Evolutionary conservation across 257 asterid genomes (phyloP), one percentile per base, ranked within the genome.

Genomic region (Voacanga thouarsii): DNA sequence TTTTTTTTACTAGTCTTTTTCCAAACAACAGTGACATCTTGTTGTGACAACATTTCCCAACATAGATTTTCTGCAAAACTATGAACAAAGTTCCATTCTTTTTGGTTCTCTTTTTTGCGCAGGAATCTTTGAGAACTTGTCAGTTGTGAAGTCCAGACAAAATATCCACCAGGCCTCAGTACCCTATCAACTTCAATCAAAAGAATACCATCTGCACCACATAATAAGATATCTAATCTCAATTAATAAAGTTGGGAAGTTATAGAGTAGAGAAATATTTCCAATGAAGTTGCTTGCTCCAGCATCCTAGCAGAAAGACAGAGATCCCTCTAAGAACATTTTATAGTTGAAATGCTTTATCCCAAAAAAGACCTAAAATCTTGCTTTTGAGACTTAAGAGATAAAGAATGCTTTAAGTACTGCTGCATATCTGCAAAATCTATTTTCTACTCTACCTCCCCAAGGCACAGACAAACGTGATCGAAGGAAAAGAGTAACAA

Each of bases 101-200:
- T 92, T 79, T 88, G 81, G 85, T 84, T 94, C 75, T 77, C 94
- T 83, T 92, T 96, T 75, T 92, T 90, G 81, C 89, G 97, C 61
- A 89, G 85, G 68, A 85, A 86, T 24, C 87, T 92, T 81, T 89
- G 98, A 80, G 95, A 85, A 86, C 88, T 94, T 74, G 87, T 89
- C 78, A 89, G 81, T 65, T 96, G 96, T 79, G 95, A 94, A 63
- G 98, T 96, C 99, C 99, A 96, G 87, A 96, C 99, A 84, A 96
- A 96, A 82, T 93, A 96, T 81, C 99, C 99, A 82, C 99, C 99
- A 80, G 99, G 99, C 81, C 97, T 83, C 85, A 96, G 82, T 82
- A 96, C 80, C 68, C 99, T 91, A 84, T 96, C 97, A 6, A 90
- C 99, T 90, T 96, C 99, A 79, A 86, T 79, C 83, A 96, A 85